Percentiles rank a stretch among this genome's conserved stretches.
These are phyloP conservation scores for Acer saccharum DNA, from an alignment of 345 rosid genomes.

Conservation along the genomic window DNA sequence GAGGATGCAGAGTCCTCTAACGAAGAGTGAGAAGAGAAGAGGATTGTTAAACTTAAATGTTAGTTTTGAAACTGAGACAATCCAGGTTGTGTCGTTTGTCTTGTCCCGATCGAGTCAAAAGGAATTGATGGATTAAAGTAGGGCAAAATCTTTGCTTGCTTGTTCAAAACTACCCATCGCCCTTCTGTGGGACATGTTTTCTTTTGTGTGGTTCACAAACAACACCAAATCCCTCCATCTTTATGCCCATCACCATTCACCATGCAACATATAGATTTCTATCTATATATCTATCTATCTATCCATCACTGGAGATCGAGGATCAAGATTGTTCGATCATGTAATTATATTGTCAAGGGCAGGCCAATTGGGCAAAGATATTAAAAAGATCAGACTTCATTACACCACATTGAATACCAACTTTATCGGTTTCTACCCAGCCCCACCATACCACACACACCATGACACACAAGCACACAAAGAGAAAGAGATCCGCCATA, in stretches of 20 bases:
- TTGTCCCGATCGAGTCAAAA: neutral
- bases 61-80: neutral
- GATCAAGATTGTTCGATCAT: neutral
- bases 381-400: constrained; percentile 13
- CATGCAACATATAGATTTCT: neutral
- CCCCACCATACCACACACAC: constrained; percentile 14
- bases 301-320: neutral
- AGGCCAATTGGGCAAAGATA: neutral
- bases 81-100: neutral
- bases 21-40: neutral
- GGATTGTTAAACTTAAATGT: too few species aligned
- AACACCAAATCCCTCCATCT: constrained; percentile 6
- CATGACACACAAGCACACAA: neutral
- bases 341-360: neutral
- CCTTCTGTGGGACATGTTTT: constrained; percentile 1
- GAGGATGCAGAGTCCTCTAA: neutral
- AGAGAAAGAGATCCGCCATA: constrained; percentile 25
- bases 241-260: neutral
- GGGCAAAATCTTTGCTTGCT: constrained; percentile 6
- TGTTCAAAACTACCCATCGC: constrained; percentile 15
- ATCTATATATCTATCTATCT: neutral
- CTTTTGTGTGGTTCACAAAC: constrained; percentile 18
- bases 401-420: constrained; percentile 20
- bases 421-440: constrained; percentile 39
- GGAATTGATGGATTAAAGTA: constrained; percentile 3